These are phyloP conservation scores for Amauroascus niger DNA, from an alignment of 2,329 filamentous ascomycete genomes.

Conservation along the genomic window DNA sequence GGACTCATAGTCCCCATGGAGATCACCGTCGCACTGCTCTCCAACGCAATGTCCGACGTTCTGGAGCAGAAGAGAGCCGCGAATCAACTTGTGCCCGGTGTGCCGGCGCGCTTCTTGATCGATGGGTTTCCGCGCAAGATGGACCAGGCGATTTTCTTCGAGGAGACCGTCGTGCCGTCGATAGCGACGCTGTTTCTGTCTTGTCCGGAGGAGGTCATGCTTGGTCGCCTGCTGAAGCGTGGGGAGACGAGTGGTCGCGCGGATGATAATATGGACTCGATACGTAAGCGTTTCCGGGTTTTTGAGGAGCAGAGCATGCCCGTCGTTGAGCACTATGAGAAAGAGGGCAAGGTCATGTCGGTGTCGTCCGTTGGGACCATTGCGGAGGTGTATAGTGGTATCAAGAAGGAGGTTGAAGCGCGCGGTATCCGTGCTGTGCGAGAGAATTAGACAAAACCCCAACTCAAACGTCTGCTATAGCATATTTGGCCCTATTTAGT, in stretches of 20 bases:
- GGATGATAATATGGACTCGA: constrained; percentile 92
- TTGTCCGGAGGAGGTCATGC: constrained; percentile 83
- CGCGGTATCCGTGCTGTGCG: constrained; percentile 30
- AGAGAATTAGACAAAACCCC: constrained; percentile 9
- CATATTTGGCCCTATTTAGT: not conserved
- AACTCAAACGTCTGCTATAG: not conserved
- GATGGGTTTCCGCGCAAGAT: constrained; percentile 91
- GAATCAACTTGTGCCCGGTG: constrained; percentile 19
- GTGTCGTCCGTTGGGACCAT: constrained; percentile 61
- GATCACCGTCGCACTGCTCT: constrained; percentile 83
- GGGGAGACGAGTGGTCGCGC: constrained; percentile 85
- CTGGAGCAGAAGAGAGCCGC: constrained; percentile 43
- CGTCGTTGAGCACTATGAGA: constrained; percentile 76
- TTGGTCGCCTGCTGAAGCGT: constrained; percentile 69
- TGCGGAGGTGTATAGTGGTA: constrained; percentile 52
- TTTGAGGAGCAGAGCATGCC: constrained; percentile 98
- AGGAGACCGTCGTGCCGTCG: constrained; percentile 74
- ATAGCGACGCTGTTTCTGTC: constrained; percentile 88
- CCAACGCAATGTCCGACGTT: constrained; percentile 77
- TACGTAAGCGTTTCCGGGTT: constrained; percentile 89
- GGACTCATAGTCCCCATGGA: constrained; percentile 98
- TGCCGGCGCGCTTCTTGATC: constrained; percentile 62
- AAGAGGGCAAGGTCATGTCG: constrained; percentile 67
- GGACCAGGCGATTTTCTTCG: constrained; percentile 92
- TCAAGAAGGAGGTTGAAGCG: constrained; percentile 41